A percentile compares a stretch with the other conserved stretches of the same genome.
phyloP scores from a whole-genome alignment of 1,284 basidiomycete genomes.

The Athelia psychrophila region DNA sequence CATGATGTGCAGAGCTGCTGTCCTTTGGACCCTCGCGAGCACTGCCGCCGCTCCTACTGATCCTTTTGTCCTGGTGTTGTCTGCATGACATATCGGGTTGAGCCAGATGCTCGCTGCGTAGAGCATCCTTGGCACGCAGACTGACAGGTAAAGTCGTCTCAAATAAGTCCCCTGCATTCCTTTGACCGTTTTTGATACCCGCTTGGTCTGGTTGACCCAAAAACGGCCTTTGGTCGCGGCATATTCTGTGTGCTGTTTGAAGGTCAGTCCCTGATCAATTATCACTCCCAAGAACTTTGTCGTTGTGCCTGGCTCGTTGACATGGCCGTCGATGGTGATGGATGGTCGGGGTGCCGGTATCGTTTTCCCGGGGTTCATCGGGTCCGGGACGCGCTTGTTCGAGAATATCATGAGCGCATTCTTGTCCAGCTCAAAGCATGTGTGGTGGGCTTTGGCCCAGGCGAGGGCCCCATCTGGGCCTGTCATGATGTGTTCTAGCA shows the following conservation, averaged over 20 bases:
- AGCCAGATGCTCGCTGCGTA: background rate
- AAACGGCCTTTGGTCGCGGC: background rate
- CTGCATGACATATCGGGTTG: background rate
- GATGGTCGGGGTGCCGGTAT: background rate
- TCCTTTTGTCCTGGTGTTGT: background rate
- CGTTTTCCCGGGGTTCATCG: conserved; percentile 2
- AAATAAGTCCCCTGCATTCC: background rate
- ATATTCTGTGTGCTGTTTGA: background rate
- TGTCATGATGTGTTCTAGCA: conserved; percentile 12
- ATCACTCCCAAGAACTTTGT: conserved; percentile 31
- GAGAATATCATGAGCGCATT: no score
- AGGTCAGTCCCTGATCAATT: background rate
- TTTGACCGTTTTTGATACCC: background rate
- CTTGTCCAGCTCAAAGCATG: conserved; percentile 8
- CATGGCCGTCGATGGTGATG: conserved; percentile 1
- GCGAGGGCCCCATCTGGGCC: conserved; percentile 3
- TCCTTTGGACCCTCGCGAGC: background rate
- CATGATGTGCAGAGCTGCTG: background rate
- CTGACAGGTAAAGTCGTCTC: background rate
- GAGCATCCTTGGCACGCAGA: background rate
- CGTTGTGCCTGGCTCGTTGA: conserved; percentile 7
- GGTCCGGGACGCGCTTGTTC: conserved; percentile 17
- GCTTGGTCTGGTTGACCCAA: background rate
- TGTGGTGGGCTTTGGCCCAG: conserved; percentile 10
- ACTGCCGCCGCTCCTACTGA: background rate